phyloP scores from a whole-genome alignment of 2,329 filamentous ascomycete species.

The Macrophomina pseudophaseolina region DNA sequence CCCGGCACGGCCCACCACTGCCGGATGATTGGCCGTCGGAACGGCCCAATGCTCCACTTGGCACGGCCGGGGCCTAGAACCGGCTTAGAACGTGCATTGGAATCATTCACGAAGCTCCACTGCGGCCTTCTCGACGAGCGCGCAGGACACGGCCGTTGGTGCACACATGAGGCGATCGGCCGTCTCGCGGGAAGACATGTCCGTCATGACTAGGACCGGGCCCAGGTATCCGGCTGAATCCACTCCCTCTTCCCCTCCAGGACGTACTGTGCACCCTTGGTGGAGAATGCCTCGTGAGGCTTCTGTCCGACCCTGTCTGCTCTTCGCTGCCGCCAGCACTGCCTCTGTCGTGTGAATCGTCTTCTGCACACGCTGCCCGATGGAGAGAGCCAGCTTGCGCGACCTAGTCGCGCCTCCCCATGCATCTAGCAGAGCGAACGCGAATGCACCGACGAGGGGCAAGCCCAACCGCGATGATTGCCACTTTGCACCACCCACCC shows the following conservation, averaged over 20 bases:
- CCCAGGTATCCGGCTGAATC: background rate
- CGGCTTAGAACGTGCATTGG: background rate
- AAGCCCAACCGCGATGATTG: constrained; percentile 8
- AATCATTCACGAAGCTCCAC: constrained; percentile 1
- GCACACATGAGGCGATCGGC: background rate
- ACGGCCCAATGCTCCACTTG: constrained; percentile 8
- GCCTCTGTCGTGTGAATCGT: background rate
- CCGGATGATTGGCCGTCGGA: constrained; percentile 17
- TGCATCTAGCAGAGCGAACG: background rate
- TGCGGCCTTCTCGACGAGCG: background rate
- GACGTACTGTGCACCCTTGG: background rate
- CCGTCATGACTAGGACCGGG: background rate
- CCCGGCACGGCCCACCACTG: no score
- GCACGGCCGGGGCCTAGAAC: background rate
- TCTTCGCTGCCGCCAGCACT: background rate
- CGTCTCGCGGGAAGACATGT: background rate
- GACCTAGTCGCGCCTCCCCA: background rate
- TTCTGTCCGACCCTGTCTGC: background rate
- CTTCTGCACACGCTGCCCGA: background rate
- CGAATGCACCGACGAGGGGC: background rate
- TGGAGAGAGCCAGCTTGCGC: background rate
- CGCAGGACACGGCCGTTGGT: background rate
- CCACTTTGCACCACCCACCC: constrained; percentile 5
- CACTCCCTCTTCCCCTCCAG: background rate
- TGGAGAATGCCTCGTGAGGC: background rate